phyloP scores from a whole-genome alignment of 345 rosid species.

The Balakata baccata region DNA sequence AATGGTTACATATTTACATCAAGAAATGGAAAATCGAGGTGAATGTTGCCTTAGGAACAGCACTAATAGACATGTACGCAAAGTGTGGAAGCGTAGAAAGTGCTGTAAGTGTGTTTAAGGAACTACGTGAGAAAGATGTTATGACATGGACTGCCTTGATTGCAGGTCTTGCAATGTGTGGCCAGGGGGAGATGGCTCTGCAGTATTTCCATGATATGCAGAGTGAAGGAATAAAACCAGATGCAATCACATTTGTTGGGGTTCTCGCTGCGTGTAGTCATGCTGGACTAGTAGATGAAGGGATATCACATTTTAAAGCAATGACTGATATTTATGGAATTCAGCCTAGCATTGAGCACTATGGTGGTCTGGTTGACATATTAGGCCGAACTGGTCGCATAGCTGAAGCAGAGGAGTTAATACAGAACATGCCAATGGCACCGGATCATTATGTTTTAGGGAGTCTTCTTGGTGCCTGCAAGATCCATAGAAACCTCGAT shows the following conservation, averaged over 20 bases:
- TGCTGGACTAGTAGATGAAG: constrained; percentile 25
- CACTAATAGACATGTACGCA: constrained; percentile 22
- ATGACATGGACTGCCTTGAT: constrained; percentile 29
- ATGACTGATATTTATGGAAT: constrained; percentile 18
- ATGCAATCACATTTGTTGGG: constrained; percentile 23
- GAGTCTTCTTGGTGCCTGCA: constrained; percentile 29
- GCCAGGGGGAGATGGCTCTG: constrained; percentile 16
- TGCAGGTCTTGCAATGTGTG: constrained; percentile 27
- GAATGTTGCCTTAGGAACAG: constrained; percentile 20
- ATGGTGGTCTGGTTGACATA: constrained; percentile 13
- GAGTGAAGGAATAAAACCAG: constrained; percentile 15
- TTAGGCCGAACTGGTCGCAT: constrained; percentile 26
- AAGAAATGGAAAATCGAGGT: constrained; percentile 17
- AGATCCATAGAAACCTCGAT: constrained; percentile 23
- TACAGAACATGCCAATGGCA: constrained; percentile 20
- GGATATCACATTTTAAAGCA: constrained; percentile 17
- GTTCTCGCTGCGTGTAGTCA: constrained; percentile 27
- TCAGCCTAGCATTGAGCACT: constrained; percentile 24
- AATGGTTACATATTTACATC: constrained; percentile 25
- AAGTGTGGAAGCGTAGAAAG: constrained; percentile 22
- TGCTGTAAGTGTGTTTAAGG: constrained; percentile 12
- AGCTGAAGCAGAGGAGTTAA: constrained; percentile 23
- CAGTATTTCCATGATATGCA: constrained; percentile 16
- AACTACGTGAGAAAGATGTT: constrained; percentile 19
- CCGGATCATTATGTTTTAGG: constrained; percentile 22